Conservation (phyloP, 192 early-diverging fungal species). For the Kappamyces sp. region DNA sequence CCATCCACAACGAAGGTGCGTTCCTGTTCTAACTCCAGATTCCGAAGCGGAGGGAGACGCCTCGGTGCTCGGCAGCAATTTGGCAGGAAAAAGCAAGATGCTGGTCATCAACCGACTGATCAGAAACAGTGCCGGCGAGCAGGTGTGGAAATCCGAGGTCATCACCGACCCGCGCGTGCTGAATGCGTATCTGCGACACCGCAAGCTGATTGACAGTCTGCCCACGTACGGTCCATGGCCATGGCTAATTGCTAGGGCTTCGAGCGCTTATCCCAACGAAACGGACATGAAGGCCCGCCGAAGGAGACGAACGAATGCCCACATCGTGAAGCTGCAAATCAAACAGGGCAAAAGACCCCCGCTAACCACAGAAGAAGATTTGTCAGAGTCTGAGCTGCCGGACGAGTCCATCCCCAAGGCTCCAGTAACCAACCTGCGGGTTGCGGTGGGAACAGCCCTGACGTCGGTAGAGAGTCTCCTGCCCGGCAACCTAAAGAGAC, state of each 20-base stretch:
- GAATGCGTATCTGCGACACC: constrained; percentile 83
- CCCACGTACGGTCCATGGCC: no score
- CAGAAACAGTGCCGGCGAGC: constrained; percentile 16
- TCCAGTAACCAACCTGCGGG: not conserved
- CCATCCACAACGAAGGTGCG: not conserved
- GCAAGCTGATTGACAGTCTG: constrained; percentile 63
- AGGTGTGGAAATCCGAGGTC: constrained; percentile 70
- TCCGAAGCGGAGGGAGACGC: constrained; percentile 14
- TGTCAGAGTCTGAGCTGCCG: not conserved
- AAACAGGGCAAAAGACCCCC: constrained; percentile 23
- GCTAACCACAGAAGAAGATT: constrained; percentile 50
- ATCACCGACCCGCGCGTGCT: constrained; percentile 77
- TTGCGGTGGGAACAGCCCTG: not conserved
- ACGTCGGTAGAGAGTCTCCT: not conserved
- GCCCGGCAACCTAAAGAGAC: not conserved
- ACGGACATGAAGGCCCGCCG: not conserved
- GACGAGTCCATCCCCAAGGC: constrained; percentile 5
- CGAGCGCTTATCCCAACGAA: not conserved
- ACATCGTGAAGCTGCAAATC: constrained; percentile 9
- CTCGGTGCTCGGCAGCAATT: constrained; percentile 26
- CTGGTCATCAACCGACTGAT: constrained; percentile 54
- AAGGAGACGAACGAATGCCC: constrained; percentile 5
- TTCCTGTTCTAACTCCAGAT: constrained; percentile 13
- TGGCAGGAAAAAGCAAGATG: constrained; percentile 51
- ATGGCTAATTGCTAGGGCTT: no score